Base-by-base conservation (phyloP, 1,284 basidiomycete species). In the Rhodotorula sp. region DNA sequence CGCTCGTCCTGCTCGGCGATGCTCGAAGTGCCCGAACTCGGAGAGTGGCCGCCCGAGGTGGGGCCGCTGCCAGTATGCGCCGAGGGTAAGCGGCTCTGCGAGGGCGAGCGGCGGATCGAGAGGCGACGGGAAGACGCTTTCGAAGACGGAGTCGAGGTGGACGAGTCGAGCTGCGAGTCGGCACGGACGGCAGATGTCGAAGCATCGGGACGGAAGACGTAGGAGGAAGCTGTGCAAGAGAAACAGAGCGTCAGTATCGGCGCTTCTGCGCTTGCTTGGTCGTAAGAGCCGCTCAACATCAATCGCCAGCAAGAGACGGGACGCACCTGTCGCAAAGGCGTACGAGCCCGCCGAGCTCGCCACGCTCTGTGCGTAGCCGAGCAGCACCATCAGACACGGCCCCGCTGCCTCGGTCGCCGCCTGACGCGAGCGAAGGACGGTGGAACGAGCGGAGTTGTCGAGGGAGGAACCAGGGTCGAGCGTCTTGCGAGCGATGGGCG, bases 271-370 rank as follows among this genome's bases (percentile, higher is more conserved):
- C 34, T 34, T 34, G 34, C 34, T 34, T 34, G 34, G 34, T 34
- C 34, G 48, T 49, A n/a, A 52, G 50, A 25, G 2, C 23, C 7
- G 53, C 34, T 34, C 34, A 50, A 23, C 49, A n/a, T 19, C n/a
- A 21, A 50, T 50, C 49, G 19, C 49, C 19, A n/a, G 14, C 25
- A 34, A 17, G 17, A 5, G 53, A 34, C 34, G 56, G 25, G 25
- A 42, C 70, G 54, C 49, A 72, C 70, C 70, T 48, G 70, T 54
- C 10, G 66, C 50, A 60, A 68, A 62, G 16, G 63, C 66, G 45
- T 68, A 72, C 17, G 66, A 68, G 0, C 66, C 42, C 23, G 54
- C 66, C 23, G 54, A 34, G 1, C 55, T 50, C 3, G 70, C 70
- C 1, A 64, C 66, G 9, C 60, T 44, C 21, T 48, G 54, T 27